A percentile compares a stretch with the other conserved stretches of the same genome.
Evolutionary conservation across 2,329 filamentous ascomycete species (phyloP).

Genomic region (Fusarium acutatum): DNA sequence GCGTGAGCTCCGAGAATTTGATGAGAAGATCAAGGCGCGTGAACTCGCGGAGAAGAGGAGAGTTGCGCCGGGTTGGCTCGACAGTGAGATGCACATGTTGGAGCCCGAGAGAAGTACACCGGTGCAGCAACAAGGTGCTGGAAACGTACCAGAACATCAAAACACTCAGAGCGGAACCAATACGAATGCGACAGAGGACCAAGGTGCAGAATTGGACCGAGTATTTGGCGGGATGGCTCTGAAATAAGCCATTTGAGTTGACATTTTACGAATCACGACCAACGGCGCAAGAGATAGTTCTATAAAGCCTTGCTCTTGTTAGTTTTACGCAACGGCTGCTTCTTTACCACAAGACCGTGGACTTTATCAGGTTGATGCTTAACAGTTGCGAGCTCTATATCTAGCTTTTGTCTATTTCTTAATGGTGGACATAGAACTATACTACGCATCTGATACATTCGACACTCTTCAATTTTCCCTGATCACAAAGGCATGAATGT

Average conservation of each 20-base stretch:
- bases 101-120: constrained; percentile 67
- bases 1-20: constrained; percentile 72
- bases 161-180: constrained; percentile 21
- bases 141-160: constrained; percentile 14
- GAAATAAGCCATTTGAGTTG: constrained; percentile 30
- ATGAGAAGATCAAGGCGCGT: constrained; percentile 69
- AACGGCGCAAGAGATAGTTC: constrained; percentile 1
- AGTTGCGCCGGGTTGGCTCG: constrained; percentile 82
- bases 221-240: constrained; percentile 62
- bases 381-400: neutral
- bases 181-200: constrained; percentile 52
- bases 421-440: neutral
- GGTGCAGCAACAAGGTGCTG: constrained; percentile 41
- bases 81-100: constrained; percentile 74
- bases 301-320: neutral
- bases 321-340: neutral
- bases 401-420: neutral
- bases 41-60: constrained; percentile 83
- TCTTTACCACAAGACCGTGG: neutral
- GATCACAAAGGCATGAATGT: neutral
- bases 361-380: neutral
- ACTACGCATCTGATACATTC: neutral
- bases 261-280: constrained; percentile 23
- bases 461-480: neutral
- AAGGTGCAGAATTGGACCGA: constrained; percentile 65